A percentile compares a stretch with the other conserved stretches of the same genome.
These are phyloP conservation scores for Aspergillus saccharolyticus DNA, from an alignment of 495 filamentous ascomycete species.

Conservation along the genomic window DNA sequence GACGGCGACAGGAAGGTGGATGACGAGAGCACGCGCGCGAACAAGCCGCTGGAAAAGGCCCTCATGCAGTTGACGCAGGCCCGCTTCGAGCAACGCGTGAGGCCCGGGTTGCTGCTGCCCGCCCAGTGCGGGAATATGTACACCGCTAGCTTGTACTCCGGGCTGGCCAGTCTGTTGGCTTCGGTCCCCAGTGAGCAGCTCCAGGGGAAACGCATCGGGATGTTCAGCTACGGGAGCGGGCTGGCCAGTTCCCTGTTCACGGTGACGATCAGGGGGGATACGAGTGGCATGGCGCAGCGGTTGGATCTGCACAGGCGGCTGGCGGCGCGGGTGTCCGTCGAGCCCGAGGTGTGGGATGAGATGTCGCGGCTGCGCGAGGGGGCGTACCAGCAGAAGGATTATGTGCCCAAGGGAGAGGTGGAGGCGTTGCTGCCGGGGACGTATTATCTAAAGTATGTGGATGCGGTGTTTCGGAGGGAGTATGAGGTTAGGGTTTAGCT, in stretches of 20 bases:
- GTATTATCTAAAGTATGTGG: constrained; percentile 85
- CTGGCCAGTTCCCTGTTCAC: constrained; percentile 88
- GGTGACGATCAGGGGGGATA: constrained; percentile 72
- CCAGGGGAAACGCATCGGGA: constrained; percentile 76
- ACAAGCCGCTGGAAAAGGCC: constrained; percentile 94
- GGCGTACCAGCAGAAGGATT: constrained; percentile 90
- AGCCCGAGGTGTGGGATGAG: constrained; percentile 62
- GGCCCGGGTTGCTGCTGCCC: constrained; percentile 77
- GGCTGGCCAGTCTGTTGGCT: constrained; percentile 69
- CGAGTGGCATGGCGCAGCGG: constrained; percentile 67
- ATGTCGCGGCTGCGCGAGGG: constrained; percentile 92
- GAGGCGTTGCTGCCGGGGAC: constrained; percentile 69
- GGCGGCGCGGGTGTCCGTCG: constrained; percentile 62
- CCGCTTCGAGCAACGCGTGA: constrained; percentile 81
- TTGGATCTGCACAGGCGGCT: constrained; percentile 76
- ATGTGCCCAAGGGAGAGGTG: constrained; percentile 65
- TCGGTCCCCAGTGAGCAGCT: constrained; percentile 63
- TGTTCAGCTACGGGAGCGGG: constrained; percentile 95
- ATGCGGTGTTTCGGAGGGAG: constrained; percentile 89
- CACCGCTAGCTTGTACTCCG: constrained; percentile 87
- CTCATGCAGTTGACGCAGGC: constrained; percentile 95
- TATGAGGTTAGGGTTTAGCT: constrained; percentile 81
- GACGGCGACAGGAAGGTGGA: constrained; percentile 40
- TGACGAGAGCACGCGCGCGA: constrained; percentile 77
- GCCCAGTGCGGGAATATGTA: constrained; percentile 99